phyloP scores from a whole-genome alignment of 1,284 basidiomycete genomes.

The Sphaerobolus stellatus region DNA sequence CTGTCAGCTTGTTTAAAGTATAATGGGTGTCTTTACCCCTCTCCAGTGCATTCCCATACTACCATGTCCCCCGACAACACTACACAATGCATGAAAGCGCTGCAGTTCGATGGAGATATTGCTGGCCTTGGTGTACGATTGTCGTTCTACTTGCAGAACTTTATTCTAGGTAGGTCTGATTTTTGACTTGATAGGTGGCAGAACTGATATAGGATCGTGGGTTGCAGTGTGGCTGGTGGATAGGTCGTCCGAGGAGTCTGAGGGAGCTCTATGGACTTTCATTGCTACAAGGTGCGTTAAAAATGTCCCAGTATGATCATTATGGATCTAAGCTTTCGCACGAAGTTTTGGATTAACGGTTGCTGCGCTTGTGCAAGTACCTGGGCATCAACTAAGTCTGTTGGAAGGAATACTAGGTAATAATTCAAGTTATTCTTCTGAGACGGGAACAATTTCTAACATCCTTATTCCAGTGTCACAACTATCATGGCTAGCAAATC shows the following conservation, averaged over 20 bases:
- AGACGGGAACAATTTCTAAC: constrained; percentile 43
- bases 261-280: constrained; percentile 42
- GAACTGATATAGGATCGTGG: background rate
- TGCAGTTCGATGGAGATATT: constrained; percentile 28
- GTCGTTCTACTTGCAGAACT: constrained; percentile 44
- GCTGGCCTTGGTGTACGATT: constrained; percentile 40
- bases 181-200: background rate
- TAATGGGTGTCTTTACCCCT: too few species aligned
- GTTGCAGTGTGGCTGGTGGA: constrained; percentile 36
- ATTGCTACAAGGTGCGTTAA: constrained; percentile 30
- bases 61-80: too few species aligned
- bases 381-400: constrained; percentile 29
- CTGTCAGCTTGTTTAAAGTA: too few species aligned
- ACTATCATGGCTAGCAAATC: constrained; percentile 37
- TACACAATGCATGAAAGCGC: too few species aligned
- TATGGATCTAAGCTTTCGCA: background rate
- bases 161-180: constrained; percentile 31
- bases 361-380: constrained; percentile 34
- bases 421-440: constrained; percentile 21
- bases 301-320: background rate
- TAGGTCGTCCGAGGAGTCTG: constrained; percentile 37
- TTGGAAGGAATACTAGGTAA: constrained; percentile 24
- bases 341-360: constrained; percentile 36
- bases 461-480: constrained; percentile 20
- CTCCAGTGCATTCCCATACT: too few species aligned